These are phyloP conservation scores for Debaryomycetaceae sp. DNA, from an alignment of 1,139 yeast species.

Conservation along the genomic window DNA sequence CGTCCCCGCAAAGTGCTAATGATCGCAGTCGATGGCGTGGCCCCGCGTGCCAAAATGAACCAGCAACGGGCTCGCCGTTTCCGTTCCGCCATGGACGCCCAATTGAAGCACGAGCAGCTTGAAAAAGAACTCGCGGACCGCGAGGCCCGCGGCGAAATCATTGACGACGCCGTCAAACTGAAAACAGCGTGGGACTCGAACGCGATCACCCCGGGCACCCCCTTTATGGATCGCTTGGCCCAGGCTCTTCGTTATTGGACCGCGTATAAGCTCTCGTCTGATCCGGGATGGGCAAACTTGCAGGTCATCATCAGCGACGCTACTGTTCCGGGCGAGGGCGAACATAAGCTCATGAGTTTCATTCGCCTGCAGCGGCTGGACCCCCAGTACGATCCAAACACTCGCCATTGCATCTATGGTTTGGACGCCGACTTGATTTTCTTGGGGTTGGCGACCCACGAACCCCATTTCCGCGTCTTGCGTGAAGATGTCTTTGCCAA, in stretches of 20 bases:
- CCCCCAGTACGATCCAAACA: slow-evolving; percentile 79
- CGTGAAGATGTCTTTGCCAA: slow-evolving; percentile 94
- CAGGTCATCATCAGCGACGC: slow-evolving; percentile 88
- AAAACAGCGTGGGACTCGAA: slow-evolving; percentile 76
- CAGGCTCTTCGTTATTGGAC: slow-evolving; percentile 80
- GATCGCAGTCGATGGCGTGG: slow-evolving; percentile 98
- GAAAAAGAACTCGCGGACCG: slow-evolving; percentile 40
- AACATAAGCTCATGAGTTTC: slow-evolving; percentile 93
- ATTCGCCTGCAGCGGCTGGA: slow-evolving; percentile 80
- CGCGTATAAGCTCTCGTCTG: slow-evolving; percentile 74
- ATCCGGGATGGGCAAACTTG: slow-evolving; percentile 82
- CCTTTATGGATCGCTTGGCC: slow-evolving; percentile 88
- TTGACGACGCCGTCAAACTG: slow-evolving; percentile 52
- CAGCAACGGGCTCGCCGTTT: slow-evolving; percentile 95
- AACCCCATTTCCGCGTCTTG: slow-evolving; percentile 87
- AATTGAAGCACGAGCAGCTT: slow-evolving; percentile 52
- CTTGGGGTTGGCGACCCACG: slow-evolving; percentile 91
- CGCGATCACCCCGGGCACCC: slow-evolving; percentile 98
- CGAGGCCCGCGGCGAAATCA: slow-evolving; percentile 51
- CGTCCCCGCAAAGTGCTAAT: slow-evolving; percentile 84
- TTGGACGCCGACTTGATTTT: slow-evolving; percentile 96
- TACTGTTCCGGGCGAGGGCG: slow-evolving; percentile 99
- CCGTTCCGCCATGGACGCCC: slow-evolving; percentile 89
- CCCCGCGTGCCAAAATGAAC: slow-evolving; percentile 98
- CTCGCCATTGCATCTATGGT: slow-evolving; percentile 91